Conservation (phyloP, 1,284 basidiomycete species). For the Puccinia triticina region DNA sequence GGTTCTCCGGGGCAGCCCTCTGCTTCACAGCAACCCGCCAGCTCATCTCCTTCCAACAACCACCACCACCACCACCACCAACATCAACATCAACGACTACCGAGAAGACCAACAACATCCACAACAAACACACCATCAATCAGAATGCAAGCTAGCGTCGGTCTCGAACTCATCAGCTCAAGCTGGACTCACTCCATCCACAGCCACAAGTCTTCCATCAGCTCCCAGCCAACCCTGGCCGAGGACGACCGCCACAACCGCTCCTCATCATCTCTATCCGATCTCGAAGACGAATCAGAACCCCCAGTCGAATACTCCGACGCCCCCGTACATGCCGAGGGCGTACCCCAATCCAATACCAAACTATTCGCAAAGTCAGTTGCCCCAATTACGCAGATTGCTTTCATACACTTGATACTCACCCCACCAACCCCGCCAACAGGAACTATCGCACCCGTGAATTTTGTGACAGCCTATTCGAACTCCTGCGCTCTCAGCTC, state of each 20-base stretch:
- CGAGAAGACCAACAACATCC: background rate
- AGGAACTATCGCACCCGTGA: constrained; percentile 37
- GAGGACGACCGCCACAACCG: background rate
- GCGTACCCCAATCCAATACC: constrained; percentile 23
- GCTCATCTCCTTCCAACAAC: background rate
- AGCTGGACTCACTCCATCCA: background rate
- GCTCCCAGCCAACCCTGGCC: constrained; percentile 1
- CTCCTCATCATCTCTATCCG: background rate
- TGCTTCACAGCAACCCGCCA: background rate
- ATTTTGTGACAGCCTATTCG: constrained; percentile 30
- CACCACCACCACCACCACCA: background rate
- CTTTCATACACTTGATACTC: background rate
- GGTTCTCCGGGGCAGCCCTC: no score
- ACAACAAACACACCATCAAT: no score
- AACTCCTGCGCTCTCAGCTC: constrained; percentile 25
- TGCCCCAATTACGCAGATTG: no score
- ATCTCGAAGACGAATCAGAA: constrained; percentile 31
- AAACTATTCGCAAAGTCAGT: constrained; percentile 31
- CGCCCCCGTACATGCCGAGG: constrained; percentile 43
- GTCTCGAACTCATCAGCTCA: constrained; percentile 5
- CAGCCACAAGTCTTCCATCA: background rate
- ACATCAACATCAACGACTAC: background rate
- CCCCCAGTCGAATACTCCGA: constrained; percentile 24
- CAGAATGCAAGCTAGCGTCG: constrained; percentile 15
- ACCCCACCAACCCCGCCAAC: background rate